These are phyloP conservation scores for Gamarada debralockiae DNA, from an alignment of 495 filamentous ascomycete species.

Conservation along the genomic window DNA sequence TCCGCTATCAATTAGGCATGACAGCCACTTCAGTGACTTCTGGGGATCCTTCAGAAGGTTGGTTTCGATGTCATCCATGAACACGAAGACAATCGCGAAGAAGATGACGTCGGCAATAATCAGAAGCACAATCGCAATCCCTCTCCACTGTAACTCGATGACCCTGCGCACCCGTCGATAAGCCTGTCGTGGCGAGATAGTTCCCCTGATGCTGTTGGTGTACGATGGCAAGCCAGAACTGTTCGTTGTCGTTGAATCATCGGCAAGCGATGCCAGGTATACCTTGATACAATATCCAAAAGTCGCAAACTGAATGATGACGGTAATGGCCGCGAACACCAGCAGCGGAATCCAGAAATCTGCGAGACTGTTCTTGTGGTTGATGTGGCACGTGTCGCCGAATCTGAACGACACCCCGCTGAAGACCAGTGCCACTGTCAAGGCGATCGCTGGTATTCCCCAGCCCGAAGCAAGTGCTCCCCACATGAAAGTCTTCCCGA, in stretches of 20 bases:
- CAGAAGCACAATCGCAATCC: conserved; percentile 78
- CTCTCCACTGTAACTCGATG: conserved; percentile 91
- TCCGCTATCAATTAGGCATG: conserved; percentile 55
- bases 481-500: conserved; percentile 89
- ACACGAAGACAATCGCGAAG: conserved; percentile 86
- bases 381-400: conserved; percentile 65
- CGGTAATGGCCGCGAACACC: conserved; percentile 68
- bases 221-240: conserved; percentile 77
- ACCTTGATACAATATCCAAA: conserved; percentile 94
- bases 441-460: conserved; percentile 71
- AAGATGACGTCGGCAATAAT: conserved; percentile 88
- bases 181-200: conserved; percentile 80
- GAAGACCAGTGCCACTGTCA: conserved; percentile 69
- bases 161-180: conserved; percentile 82
- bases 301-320: conserved; percentile 77
- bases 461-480: conserved; percentile 75
- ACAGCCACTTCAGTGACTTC: conserved; percentile 60
- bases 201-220: conserved; percentile 65
- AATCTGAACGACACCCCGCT: conserved; percentile 95
- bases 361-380: conserved; percentile 33
- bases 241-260: conserved; percentile 62
- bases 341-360: conserved; percentile 92
- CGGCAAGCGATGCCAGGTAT: conserved; percentile 80
- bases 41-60: conserved; percentile 46
- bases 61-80: conserved; percentile 67